These are phyloP conservation scores for Trichoderma sp. DNA, from an alignment of 2,329 filamentous ascomycete species.

Conservation along the genomic window DNA sequence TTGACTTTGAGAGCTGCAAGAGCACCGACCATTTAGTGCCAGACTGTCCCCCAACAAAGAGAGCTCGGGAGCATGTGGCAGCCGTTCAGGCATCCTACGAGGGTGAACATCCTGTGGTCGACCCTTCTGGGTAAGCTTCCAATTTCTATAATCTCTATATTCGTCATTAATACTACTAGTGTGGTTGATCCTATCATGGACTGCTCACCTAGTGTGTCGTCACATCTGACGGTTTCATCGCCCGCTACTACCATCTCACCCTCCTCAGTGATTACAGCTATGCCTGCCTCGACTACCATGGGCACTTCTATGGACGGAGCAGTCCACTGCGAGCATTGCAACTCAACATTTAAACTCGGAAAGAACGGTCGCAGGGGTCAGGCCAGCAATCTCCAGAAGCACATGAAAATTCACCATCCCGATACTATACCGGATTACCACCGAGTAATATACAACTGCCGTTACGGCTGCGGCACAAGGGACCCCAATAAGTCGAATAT, in stretches of 20 bases:
- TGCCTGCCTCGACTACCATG: background rate
- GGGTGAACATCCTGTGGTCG: background rate
- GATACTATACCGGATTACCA: background rate
- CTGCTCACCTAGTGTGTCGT: background rate
- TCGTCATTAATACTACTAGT: background rate
- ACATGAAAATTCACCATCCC: background rate
- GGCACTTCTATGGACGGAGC: background rate
- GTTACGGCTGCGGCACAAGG: background rate
- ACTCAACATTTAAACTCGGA: background rate
- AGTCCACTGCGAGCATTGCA: background rate
- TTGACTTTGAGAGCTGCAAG: background rate
- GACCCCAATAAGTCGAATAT: background rate
- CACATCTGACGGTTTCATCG: background rate
- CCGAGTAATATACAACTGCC: background rate
- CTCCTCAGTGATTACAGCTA: background rate
- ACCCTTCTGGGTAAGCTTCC: background rate
- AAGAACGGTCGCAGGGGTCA: background rate
- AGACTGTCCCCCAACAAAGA: background rate
- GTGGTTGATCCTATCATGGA: background rate
- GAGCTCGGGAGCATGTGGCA: background rate
- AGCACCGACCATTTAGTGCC: background rate
- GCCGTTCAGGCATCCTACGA: background rate
- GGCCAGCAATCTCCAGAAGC: background rate
- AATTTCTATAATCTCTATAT: background rate
- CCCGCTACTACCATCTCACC: background rate